Evolutionary conservation across 495 filamentous ascomycete species (phyloP).

Genomic region (Aspergillus coremiiformis): DNA sequence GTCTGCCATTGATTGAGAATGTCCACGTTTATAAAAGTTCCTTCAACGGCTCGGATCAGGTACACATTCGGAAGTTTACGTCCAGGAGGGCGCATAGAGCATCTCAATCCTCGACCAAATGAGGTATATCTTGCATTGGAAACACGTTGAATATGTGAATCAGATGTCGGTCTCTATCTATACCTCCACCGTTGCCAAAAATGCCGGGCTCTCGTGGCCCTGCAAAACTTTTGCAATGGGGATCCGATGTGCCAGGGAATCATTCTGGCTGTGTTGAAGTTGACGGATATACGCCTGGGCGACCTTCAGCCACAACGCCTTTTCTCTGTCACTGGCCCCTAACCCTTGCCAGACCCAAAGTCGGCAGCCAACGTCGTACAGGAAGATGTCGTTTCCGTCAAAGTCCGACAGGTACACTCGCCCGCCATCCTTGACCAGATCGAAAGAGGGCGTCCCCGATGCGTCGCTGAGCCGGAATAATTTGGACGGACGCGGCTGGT

Average conservation of each 20-base stretch:
- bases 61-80: too few relatives aligned
- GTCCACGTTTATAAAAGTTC: too few relatives aligned
- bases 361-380: conserved; percentile 44
- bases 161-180: too few relatives aligned
- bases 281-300: conserved; percentile 48
- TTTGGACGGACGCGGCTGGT: conserved; percentile 24
- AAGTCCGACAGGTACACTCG: conserved; percentile 36
- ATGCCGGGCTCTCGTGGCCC: conserved; percentile 46
- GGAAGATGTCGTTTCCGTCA: conserved; percentile 50
- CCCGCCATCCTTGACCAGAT: conserved; percentile 45
- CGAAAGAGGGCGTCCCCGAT: conserved; percentile 44
- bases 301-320: conserved; percentile 49
- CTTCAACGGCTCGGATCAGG: too few relatives aligned
- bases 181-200: conserved; percentile 26
- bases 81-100: too few relatives aligned
- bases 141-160: too few relatives aligned
- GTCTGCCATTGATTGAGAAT: too few relatives aligned
- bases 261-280: conserved; percentile 33
- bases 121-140: too few relatives aligned
- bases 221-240: conserved; percentile 49
- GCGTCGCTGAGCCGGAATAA: conserved; percentile 51
- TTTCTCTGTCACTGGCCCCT: conserved; percentile 46
- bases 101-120: too few relatives aligned
- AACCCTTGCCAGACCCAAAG: conserved; percentile 57
- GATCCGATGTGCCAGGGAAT: conserved; percentile 32